Evolutionary conservation across 169 alveolate genomes (phyloP), one percentile per base, ranked within the genome.

Genomic region (Plasmodium cynomolgi): DNA sequence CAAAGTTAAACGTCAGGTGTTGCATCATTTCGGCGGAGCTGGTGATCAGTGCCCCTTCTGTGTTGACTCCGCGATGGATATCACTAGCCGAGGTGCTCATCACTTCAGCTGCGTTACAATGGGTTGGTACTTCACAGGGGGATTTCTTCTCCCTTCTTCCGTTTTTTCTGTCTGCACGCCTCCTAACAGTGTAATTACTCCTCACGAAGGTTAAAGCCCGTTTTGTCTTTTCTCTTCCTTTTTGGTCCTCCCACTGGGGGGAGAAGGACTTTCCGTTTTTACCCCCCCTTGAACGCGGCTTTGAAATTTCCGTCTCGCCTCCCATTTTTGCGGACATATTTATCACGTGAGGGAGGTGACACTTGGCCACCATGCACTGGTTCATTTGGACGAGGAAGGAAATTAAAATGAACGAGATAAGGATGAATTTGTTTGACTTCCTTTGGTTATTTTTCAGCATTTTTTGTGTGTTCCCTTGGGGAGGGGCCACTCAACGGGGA

Each of bases 1-100:
- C 77, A 47, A 88, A 88, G 33, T 79, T 41, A 80, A 79, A 88
- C 15, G 68, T 88, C 33, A 88, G 26, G 39, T 88, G 90, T 6
- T 79, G 44, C 31, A 88, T 80, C 39, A 88, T 37, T 23, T 88
- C 94, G 47, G 82, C 44, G 50, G 83, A 62, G 41, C 73, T 77
- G 11, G 71, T 50, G 13, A 88, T 84, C 11, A 47, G 13, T 47
- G 34, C 79, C 15, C 15, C 50, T 13, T n/a, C 26, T 34, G 26
- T 33, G 88, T 29, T n/a, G 34, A 7, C 41, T 23, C 62, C 44
- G 0, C 7, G 15, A 31, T 75, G n/a, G 56, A 34, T 2, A 33
- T 75, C 44, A 34, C 58, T 75, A 75, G 11, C 34, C 23, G 26
- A 26, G 47, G 13, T 20, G 77, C 8, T 68, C n/a, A 26, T 11